Percentiles rank a stretch among this genome's conserved stretches.
Evolutionary conservation across 2,329 filamentous ascomycete species (phyloP).

Genomic region (Fusarium sp.): DNA sequence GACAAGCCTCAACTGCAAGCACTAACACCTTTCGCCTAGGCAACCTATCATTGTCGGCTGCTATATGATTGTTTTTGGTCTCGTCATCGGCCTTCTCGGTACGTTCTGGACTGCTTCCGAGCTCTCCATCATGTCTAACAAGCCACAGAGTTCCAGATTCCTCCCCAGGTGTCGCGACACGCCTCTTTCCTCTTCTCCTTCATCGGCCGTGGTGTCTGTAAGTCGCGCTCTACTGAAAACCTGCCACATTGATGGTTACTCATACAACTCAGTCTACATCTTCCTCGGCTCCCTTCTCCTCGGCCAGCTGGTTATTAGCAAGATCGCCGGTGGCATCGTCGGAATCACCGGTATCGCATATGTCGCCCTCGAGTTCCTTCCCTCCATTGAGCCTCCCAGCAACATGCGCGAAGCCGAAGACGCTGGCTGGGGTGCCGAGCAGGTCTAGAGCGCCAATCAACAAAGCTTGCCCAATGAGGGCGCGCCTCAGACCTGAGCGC

Average conservation of each 20-base stretch:
- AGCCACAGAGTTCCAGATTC: conserved; percentile 86
- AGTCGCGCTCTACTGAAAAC: conserved; percentile 53
- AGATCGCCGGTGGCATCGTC: conserved; percentile 82
- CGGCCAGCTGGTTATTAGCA: conserved; percentile 72
- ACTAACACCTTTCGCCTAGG: conserved; percentile 37
- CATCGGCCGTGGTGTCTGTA: conserved; percentile 93
- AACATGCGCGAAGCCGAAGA: conserved; percentile 83
- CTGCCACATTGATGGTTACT: not conserved
- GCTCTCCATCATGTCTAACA: conserved; percentile 35
- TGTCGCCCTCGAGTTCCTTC: conserved; percentile 78
- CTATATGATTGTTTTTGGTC: conserved; percentile 93
- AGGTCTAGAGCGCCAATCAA: conserved; percentile 65
- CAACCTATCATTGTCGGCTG: conserved; percentile 77
- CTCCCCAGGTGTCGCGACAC: conserved; percentile 91
- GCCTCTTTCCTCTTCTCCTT: conserved; percentile 99
- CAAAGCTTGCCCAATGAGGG: not conserved
- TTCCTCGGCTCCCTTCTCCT: conserved; percentile 92
- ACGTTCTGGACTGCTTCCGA: conserved; percentile 33
- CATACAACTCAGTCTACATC: conserved; percentile 80
- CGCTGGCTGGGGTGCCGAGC: conserved; percentile 80
- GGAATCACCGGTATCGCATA: conserved; percentile 85
- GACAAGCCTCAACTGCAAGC: not conserved
- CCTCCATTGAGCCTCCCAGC: conserved; percentile 81
- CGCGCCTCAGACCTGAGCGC: conserved; percentile 16
- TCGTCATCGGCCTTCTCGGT: conserved; percentile 77